phyloP scores from a whole-genome alignment of 129 eudicot species.

The Artemisia argyi region DNA sequence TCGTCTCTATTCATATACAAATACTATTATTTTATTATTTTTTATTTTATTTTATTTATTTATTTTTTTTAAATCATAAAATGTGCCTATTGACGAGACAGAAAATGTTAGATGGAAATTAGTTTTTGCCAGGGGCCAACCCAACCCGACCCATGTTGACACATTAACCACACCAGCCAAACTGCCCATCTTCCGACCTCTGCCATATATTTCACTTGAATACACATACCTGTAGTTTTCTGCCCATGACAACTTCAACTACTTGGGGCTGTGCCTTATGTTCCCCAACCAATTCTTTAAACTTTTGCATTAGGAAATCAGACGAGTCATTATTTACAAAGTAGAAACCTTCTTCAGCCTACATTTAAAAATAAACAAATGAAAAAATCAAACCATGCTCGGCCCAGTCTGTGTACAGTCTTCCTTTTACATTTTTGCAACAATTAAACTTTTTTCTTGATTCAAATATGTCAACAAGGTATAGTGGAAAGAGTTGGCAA shows the following conservation, averaged over 20 bases:
- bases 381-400: background rate
- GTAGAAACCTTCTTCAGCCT: constrained; percentile 96
- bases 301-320: constrained; percentile 55
- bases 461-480: background rate
- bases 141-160: background rate
- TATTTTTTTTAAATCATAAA: background rate
- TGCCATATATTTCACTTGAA: background rate
- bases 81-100: background rate
- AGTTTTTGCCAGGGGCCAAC: background rate
- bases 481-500: background rate
- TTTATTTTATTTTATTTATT: too few species aligned
- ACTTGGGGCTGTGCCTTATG: constrained; percentile 53
- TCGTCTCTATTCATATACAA: background rate
- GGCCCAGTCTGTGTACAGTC: background rate
- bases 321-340: constrained; percentile 57
- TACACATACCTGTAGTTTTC: constrained; percentile 75
- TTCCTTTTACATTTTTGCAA: background rate
- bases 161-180: background rate
- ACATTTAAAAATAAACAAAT: constrained; percentile 20
- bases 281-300: constrained; percentile 66
- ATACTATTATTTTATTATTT: background rate
- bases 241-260: constrained; percentile 98
- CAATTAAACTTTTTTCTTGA: background rate
- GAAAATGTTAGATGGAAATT: background rate
- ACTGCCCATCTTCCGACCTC: constrained; percentile 9